phyloP scores from a whole-genome alignment of 2,329 filamentous ascomycete species.

The Epicoccum nigrum region DNA sequence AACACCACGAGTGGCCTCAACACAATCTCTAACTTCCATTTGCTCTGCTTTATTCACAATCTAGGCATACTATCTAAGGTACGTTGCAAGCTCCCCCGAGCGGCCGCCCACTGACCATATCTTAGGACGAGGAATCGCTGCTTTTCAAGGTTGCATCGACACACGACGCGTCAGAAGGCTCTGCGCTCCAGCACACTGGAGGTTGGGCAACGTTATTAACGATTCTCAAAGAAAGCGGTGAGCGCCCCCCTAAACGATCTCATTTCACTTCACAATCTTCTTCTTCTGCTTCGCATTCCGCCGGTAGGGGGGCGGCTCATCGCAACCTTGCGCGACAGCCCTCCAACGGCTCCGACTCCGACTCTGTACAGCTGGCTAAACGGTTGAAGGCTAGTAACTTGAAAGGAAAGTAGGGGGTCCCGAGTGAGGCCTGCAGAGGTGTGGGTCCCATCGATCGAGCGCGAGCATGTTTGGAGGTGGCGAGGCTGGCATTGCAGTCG shows the following conservation, averaged over 20 bases:
- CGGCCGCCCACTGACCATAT: conserved; percentile 1
- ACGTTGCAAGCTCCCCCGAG: conserved; percentile 17
- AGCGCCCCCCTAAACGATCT: conserved; percentile 82
- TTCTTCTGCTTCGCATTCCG: conserved; percentile 38
- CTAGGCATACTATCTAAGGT: conserved; percentile 88
- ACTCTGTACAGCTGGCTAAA: conserved; percentile 68
- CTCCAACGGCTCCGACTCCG: conserved; percentile 53
- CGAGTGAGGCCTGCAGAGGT: conserved; percentile 23
- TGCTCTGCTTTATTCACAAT: conserved; percentile 83
- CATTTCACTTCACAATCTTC: conserved; percentile 37
- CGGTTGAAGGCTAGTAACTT: conserved; percentile 68
- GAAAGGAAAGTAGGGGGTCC: conserved; percentile 35
- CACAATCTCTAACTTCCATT: conserved; percentile 88
- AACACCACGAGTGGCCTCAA: conserved; percentile 68
- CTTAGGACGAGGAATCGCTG: conserved; percentile 84
- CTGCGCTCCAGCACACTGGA: conserved; percentile 81
- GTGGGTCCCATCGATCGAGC: conserved; percentile 28
- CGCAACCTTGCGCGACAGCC: conserved; percentile 32
- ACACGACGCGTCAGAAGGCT: conserved; percentile 79
- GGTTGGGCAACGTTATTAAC: conserved; percentile 94
- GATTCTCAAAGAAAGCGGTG: conserved; percentile 96
- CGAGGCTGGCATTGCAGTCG: background rate
- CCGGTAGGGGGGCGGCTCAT: conserved; percentile 47
- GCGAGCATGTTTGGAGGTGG: conserved; percentile 1
- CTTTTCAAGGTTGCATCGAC: conserved; percentile 83